Base-by-base conservation (phyloP, 2,329 filamentous ascomycete genomes). In the Sphaceloma murrayae region DNA sequence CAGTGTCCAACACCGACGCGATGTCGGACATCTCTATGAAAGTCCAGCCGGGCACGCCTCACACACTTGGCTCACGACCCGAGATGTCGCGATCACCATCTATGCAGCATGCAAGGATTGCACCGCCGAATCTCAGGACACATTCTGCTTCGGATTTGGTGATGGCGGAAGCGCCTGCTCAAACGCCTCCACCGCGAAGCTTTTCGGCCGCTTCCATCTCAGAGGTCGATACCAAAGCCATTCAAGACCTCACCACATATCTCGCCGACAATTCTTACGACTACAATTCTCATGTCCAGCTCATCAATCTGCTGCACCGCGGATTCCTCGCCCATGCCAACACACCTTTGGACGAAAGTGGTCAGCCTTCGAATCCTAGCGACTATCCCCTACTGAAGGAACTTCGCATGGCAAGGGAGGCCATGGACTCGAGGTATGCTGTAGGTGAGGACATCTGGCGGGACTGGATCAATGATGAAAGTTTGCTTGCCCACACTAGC, bases 371-470 rank as follows among this genome's bases (percentile, higher is more conserved):
- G 3, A 53, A 66, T 34, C 60, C 68, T 6, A 60, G 55, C 24
- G 55, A 60, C 9, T 72, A 68, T 52, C 66, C 65, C 19, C 54
- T 71, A 2, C 56, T 72, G 1, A 54, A 59, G 8, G 64, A 69
- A 21, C 55, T 73, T 21, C 66, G 65, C 24, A 64, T 69, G 51
- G 68, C 68, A 3, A 69, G 76, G 47, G 70, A 74, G 52, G 68
- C 70, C 44, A 77, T 80, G 70, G 72, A 76, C 52, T 70, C 72
- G 43, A 69, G 76, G 14, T 80, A 79, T 53, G 80, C 82, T 34
- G 70, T 86, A 52, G 82, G 82, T 55, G 84, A 91, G 67, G 77
- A 82, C 47, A 74, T 74, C 59, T 91, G 84, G 84, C 63, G 82
- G 53, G 81, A 82, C 54, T 84, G 82, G 62, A 73, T 89, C 51